Evolutionary conservation across 352 stramenopile species (phyloP).

Genomic region (Globisporangium splendens): DNA sequence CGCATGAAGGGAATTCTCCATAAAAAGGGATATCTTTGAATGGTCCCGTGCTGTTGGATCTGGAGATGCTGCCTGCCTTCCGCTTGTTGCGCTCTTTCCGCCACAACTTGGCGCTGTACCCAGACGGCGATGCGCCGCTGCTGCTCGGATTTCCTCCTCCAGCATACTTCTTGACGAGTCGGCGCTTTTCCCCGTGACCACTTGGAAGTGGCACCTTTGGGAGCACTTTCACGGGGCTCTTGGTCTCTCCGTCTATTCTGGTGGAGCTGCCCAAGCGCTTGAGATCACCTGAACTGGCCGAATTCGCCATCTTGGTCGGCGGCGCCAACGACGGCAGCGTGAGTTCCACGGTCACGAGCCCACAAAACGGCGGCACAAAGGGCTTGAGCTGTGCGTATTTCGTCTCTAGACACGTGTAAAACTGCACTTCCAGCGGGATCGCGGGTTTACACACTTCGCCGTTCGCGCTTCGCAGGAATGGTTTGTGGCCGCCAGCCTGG

Average conservation of each 20-base stretch:
- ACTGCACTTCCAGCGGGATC: constrained; percentile 68
- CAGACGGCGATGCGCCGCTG: constrained; percentile 13
- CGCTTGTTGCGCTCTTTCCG: constrained; percentile 36
- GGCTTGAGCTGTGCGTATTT: constrained; percentile 53
- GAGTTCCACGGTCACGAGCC: constrained; percentile 60
- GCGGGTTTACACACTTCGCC: constrained; percentile 79
- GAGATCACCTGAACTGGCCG: constrained; percentile 14
- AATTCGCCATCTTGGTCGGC: constrained; percentile 7
- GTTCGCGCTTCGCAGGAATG: constrained; percentile 52
- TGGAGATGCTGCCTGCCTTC: constrained; percentile 5
- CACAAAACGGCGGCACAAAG: constrained; percentile 68
- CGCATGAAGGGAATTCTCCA: too few relatives aligned
- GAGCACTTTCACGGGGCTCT: constrained; percentile 8
- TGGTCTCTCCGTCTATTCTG: constrained; percentile 4
- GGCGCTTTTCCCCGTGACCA: constrained; percentile 32
- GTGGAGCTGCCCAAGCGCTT: constrained; percentile 5
- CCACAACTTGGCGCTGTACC: constrained; percentile 68
- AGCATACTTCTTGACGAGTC: constrained; percentile 20
- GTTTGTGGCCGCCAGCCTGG: constrained; percentile 76
- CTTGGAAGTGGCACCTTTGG: constrained; percentile 3
- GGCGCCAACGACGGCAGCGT: constrained; percentile 10
- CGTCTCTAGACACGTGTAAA: constrained; percentile 58
- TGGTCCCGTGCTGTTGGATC: constrained; percentile 10
- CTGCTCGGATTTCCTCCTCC: constrained; percentile 4
- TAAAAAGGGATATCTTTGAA: constrained; percentile 21